phyloP scores from a whole-genome alignment of 2,329 filamentous ascomycete species.

The Pseudofabraea citricarpa region DNA sequence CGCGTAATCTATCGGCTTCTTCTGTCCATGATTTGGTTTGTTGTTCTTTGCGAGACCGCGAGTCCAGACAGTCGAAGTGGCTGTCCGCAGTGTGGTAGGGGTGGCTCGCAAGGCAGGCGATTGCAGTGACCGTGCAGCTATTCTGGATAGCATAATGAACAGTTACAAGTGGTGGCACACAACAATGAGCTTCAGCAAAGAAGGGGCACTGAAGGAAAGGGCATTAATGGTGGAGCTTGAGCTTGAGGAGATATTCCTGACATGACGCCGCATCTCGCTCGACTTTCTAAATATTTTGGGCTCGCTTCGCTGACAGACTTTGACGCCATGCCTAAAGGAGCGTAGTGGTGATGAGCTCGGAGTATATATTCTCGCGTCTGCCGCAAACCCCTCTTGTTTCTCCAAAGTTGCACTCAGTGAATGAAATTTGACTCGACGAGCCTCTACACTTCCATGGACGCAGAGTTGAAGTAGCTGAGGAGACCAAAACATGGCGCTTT shows the following conservation, averaged over 20 bases:
- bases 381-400: constrained; percentile 17
- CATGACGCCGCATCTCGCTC: constrained; percentile 4
- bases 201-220: constrained; percentile 16
- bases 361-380: no score
- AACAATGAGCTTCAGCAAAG: constrained; percentile 23
- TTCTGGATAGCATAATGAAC: constrained; percentile 27
- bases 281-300: no score
- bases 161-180: constrained; percentile 4
- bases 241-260: background rate
- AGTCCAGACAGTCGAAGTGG: constrained; percentile 34
- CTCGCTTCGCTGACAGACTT: no score
- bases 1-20: constrained; percentile 19
- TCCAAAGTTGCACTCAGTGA: constrained; percentile 51
- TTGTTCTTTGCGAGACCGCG: constrained; percentile 39
- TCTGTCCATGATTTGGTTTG: constrained; percentile 22
- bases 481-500: constrained; percentile 35
- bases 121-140: constrained; percentile 20
- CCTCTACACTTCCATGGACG: constrained; percentile 39
- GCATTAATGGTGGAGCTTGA: constrained; percentile 3
- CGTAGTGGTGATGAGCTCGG: no score
- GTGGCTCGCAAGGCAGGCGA: constrained; percentile 19
- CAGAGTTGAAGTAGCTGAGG: constrained; percentile 50
- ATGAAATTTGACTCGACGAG: constrained; percentile 54
- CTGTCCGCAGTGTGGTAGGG: constrained; percentile 26
- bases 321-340: background rate